Conservation (phyloP, 164 flowering plant genomes). For the grape (Vitis vinifera) region DNA sequence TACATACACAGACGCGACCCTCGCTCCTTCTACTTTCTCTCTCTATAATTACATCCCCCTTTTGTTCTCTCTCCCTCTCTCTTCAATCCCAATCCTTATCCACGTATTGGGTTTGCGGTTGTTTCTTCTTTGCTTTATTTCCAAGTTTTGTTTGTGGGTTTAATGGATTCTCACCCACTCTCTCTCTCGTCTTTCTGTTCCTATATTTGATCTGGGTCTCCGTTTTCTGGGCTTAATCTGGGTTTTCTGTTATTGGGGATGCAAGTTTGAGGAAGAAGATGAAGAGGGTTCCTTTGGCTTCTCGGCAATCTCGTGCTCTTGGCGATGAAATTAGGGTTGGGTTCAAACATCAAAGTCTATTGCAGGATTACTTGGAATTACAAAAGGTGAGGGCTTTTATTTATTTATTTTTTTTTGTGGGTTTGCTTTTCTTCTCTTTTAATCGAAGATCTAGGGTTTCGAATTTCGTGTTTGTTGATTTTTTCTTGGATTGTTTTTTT, state of each 20-base stretch:
- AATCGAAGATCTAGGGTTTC: not conserved
- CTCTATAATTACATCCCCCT: not conserved
- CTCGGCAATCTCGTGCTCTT: not conserved
- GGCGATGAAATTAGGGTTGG: constrained; percentile 23
- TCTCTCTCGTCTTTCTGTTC: not conserved
- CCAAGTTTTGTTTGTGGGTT: constrained; percentile 9
- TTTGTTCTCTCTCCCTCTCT: not conserved
- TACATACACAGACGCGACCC: not conserved
- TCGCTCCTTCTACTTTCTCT: not conserved
- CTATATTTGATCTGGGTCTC: not conserved
- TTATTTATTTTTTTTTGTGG: not conserved
- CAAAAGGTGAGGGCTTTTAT: constrained; percentile 35
- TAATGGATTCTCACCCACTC: not conserved
- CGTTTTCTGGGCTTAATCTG: not conserved
- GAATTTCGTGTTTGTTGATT: not conserved
- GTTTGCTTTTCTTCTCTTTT: not conserved
- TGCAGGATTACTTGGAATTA: constrained; percentile 35
- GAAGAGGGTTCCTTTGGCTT: constrained; percentile 17
- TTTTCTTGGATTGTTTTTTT: not conserved
- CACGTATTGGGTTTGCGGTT: constrained; percentile 10
- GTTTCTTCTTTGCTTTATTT: not conserved
- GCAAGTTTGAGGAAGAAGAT: constrained; percentile 6
- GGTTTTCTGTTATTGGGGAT: not conserved
- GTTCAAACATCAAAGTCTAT: constrained; percentile 26
- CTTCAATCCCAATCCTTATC: not conserved